Conservation (phyloP, 495 filamentous ascomycete genomes). For the Hypoxylon rickii region DNA sequence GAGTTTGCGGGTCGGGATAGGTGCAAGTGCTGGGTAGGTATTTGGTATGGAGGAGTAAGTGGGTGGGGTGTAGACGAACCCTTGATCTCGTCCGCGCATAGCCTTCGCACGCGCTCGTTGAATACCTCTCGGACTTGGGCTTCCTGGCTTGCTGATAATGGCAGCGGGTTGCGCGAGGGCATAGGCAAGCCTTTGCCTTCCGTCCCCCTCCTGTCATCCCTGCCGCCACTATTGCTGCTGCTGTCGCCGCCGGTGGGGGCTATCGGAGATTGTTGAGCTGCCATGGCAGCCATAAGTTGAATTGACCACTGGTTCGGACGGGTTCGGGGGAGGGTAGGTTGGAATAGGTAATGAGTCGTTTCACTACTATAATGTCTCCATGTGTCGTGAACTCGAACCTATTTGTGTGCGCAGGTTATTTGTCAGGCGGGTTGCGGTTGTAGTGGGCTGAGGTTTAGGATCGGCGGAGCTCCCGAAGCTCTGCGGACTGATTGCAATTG, state of each 20-base stretch:
- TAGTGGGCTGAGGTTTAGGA: background rate
- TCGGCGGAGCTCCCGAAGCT: constrained; percentile 7
- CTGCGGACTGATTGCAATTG: constrained; percentile 14
- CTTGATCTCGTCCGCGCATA: constrained; percentile 85
- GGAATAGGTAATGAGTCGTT: background rate
- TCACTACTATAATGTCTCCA: constrained; percentile 16
- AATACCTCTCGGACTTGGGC: constrained; percentile 87
- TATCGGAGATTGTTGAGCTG: constrained; percentile 33
- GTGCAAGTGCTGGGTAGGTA: too few relatives aligned
- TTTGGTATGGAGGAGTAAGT: background rate
- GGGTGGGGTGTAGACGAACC: too few relatives aligned
- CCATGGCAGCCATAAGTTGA: constrained; percentile 45
- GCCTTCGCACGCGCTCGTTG: constrained; percentile 78
- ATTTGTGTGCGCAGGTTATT: background rate
- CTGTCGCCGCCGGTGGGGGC: constrained; percentile 17
- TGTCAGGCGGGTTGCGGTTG: background rate
- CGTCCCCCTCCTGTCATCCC: background rate
- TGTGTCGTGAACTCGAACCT: constrained; percentile 1
- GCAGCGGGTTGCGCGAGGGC: constrained; percentile 78
- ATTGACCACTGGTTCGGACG: too few relatives aligned
- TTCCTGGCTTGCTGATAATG: constrained; percentile 91
- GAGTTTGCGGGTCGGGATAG: background rate
- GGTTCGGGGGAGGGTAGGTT: too few relatives aligned
- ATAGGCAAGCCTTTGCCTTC: constrained; percentile 47
- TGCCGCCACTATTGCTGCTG: constrained; percentile 8